Evolutionary conservation across 169 alveolate species (phyloP).

Genomic region (Plasmodium coatneyi): DNA sequence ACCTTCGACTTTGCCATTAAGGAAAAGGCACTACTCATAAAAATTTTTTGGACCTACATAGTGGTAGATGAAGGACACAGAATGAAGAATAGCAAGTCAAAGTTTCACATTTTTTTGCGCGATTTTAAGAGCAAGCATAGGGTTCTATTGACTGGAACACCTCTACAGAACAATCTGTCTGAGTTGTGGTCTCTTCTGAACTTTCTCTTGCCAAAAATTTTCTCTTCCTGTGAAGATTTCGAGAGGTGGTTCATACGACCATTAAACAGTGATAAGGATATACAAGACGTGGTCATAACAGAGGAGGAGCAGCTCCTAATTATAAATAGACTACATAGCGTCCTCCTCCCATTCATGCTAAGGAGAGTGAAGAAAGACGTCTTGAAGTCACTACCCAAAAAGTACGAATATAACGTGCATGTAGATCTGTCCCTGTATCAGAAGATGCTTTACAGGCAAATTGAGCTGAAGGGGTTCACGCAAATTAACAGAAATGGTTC

Average conservation of each 20-base stretch:
- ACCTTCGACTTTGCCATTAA: constrained; percentile 77
- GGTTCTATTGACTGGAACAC: constrained; percentile 98
- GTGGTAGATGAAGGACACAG: constrained; percentile 99
- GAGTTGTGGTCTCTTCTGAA: constrained; percentile 99
- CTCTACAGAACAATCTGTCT: constrained; percentile 97
- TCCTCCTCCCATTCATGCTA: constrained; percentile 98
- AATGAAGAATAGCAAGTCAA: constrained; percentile 95
- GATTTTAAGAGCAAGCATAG: constrained; percentile 94
- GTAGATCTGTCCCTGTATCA: constrained; percentile 95
- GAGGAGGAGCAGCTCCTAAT: constrained; percentile 75
- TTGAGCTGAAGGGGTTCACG: constrained; percentile 85
- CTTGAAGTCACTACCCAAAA: constrained; percentile 96
- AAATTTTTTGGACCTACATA: constrained; percentile 95
- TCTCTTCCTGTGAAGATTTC: constrained; percentile 96
- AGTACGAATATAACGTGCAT: constrained; percentile 90
- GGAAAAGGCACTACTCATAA: constrained; percentile 61
- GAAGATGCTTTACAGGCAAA: constrained; percentile 92
- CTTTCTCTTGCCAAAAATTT: constrained; percentile 97
- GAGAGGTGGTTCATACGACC: constrained; percentile 94
- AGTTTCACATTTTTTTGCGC: constrained; percentile 92
- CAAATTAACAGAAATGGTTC: constrained; percentile 77
- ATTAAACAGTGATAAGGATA: constrained; percentile 28
- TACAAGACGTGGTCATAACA: constrained; percentile 11
- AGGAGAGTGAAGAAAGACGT: constrained; percentile 98
- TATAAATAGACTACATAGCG: constrained; percentile 94